phyloP scores from a whole-genome alignment of 2,329 filamentous ascomycete genomes.

The Talaromyces verruculosus region DNA sequence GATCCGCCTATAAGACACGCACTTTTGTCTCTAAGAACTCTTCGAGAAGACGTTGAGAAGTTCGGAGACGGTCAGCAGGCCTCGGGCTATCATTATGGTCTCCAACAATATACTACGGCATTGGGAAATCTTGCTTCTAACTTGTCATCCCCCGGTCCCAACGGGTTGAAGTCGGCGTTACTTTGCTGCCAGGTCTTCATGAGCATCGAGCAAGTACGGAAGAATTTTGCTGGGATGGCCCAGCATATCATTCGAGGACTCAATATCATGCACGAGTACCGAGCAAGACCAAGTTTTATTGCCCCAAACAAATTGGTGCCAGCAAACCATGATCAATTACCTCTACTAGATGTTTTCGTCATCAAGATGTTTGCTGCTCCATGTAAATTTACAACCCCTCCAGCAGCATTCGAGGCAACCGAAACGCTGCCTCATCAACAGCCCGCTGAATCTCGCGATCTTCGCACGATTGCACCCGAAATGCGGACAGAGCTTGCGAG shows the following conservation, averaged over 20 bases:
- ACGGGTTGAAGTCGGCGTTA: slow-evolving; percentile 16
- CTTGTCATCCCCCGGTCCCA: slow-evolving; percentile 8
- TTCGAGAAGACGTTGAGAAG: slow-evolving; percentile 16
- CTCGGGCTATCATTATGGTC: slow-evolving; percentile 5
- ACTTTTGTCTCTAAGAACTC: slow-evolving; percentile 15
- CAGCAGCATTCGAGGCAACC: not conserved
- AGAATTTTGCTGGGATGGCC: slow-evolving; percentile 13
- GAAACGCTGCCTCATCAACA: slow-evolving; percentile 3
- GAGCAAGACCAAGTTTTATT: slow-evolving; percentile 10
- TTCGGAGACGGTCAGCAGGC: slow-evolving; percentile 11
- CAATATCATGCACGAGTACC: slow-evolving; percentile 18
- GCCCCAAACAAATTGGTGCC: slow-evolving; percentile 3
- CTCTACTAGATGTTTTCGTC: slow-evolving; percentile 17
- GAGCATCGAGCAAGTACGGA: slow-evolving; percentile 20
- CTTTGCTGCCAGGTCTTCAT: slow-evolving; percentile 21
- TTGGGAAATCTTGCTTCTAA: slow-evolving; percentile 14
- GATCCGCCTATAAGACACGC: slow-evolving; percentile 17
- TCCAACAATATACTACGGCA: slow-evolving; percentile 15
- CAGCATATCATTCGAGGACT: slow-evolving; percentile 19
- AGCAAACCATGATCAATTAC: slow-evolving; percentile 8
- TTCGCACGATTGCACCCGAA: slow-evolving; percentile 17
- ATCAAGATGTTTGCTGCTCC: slow-evolving; percentile 20
- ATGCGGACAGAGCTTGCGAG: slow-evolving; percentile 18
- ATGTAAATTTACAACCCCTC: slow-evolving; percentile 14
- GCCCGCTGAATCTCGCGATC: not conserved